Conservation (phyloP, 495 filamentous ascomycete genomes). For the Podospora pseudocomata region DNA sequence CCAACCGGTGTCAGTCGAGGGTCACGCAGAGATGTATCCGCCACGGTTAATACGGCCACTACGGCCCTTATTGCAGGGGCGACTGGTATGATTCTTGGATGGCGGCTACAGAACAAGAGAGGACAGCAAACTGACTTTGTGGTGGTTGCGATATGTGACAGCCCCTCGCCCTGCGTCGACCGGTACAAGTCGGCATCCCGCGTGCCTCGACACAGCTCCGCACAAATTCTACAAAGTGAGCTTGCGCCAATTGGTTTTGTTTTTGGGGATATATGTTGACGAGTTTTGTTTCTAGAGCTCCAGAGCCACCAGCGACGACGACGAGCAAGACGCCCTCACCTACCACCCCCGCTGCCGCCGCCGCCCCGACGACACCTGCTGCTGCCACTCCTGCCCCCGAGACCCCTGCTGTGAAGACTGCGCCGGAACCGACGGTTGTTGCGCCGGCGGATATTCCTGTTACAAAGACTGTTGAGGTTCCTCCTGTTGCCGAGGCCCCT, state of each 20-base stretch:
- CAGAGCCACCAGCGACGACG: neutral
- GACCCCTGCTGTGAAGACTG: neutral
- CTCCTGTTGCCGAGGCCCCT: neutral
- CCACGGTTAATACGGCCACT: slow-evolving; percentile 36
- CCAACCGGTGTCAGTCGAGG: slow-evolving; percentile 19
- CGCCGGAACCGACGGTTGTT: neutral
- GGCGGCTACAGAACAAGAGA: neutral
- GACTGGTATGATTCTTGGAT: slow-evolving; percentile 24
- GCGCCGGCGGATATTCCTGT: neutral
- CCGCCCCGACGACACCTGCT: neutral
- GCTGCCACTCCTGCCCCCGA: slow-evolving; percentile 2
- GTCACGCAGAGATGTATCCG: slow-evolving; percentile 31
- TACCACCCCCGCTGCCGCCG: slow-evolving; percentile 1
- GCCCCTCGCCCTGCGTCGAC: slow-evolving; percentile 23
- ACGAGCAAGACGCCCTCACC: neutral
- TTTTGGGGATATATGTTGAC: neutral
- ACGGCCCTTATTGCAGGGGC: slow-evolving; percentile 30
- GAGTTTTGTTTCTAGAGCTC: neutral
- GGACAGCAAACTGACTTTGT: neutral
- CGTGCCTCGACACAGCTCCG: slow-evolving; percentile 28
- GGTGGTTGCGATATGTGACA: slow-evolving; percentile 4
- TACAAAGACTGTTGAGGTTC: neutral
- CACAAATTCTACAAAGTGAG: slow-evolving; percentile 29
- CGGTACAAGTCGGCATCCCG: slow-evolving; percentile 19
- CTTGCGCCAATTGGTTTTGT: slow-evolving; percentile 7